Conservation (phyloP, 139 green algal genomes). For the Coelastrella sp. region DNA sequence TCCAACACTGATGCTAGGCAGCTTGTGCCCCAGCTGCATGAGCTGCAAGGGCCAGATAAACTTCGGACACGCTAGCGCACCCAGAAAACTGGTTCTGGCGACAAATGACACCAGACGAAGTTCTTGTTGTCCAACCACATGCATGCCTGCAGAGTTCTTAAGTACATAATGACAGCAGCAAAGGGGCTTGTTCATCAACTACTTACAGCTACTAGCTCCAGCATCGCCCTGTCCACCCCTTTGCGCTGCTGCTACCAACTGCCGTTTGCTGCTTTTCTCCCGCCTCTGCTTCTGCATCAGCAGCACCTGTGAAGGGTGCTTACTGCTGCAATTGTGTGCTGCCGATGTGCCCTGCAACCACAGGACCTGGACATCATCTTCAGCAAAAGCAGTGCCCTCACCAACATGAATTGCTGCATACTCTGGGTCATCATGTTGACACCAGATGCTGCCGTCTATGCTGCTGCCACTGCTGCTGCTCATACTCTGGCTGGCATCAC, state of each 20-base stretch:
- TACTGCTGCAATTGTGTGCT: background rate
- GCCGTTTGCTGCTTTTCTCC: slow-evolving; percentile 14
- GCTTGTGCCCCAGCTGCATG: too few relatives aligned
- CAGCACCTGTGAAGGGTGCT: background rate
- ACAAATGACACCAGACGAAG: too few relatives aligned
- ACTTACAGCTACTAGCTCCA: background rate
- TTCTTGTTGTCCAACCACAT: too few relatives aligned
- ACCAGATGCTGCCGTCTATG: slow-evolving; percentile 15
- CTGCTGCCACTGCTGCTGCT: slow-evolving; percentile 21
- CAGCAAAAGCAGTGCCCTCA: background rate
- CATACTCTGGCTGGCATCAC: background rate
- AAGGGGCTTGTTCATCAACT: too few relatives aligned
- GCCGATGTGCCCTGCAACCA: background rate
- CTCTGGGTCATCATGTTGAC: background rate
- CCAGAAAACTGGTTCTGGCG: too few relatives aligned
- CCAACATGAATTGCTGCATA: background rate
- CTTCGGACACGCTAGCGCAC: too few relatives aligned
- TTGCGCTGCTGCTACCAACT: slow-evolving; percentile 29
- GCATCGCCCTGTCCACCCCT: background rate
- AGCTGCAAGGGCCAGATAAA: too few relatives aligned
- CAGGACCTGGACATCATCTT: background rate
- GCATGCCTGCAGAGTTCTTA: too few relatives aligned
- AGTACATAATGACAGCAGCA: background rate
- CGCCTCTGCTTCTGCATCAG: slow-evolving; percentile 27
- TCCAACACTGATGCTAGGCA: too few relatives aligned